These are phyloP conservation scores for Alternaria dauci DNA, from an alignment of 2,329 filamentous ascomycete species.

Conservation along the genomic window DNA sequence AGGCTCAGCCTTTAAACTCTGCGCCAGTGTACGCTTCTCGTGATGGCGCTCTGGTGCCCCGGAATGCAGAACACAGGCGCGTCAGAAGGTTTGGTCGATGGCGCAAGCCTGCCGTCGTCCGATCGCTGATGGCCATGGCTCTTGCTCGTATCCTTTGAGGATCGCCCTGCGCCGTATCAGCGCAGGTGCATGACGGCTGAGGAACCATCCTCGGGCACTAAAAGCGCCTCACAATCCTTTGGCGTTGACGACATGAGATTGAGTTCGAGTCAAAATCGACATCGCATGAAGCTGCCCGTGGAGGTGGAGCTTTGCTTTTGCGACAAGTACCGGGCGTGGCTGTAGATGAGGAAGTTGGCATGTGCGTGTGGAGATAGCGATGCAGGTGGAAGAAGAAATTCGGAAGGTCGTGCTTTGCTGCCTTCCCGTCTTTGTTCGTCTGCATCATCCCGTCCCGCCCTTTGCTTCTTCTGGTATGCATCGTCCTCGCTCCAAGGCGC, in stretches of 20 bases:
- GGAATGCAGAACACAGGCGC: conserved; percentile 4
- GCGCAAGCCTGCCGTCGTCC: conserved; percentile 30
- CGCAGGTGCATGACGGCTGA: conserved; percentile 23
- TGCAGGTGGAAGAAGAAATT: conserved; percentile 14
- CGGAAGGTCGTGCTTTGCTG: conserved; percentile 4
- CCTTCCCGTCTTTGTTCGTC: conserved; percentile 18
- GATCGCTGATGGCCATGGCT: conserved; percentile 28
- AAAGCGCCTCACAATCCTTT: conserved; percentile 44
- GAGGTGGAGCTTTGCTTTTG: conserved; percentile 13
- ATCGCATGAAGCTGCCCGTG: conserved; percentile 15
- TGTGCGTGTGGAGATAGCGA: conserved; percentile 21
- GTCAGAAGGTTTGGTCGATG: conserved; percentile 25
- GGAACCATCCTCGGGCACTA: conserved; percentile 38
- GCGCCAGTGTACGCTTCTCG: conserved; percentile 23
- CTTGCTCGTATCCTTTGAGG: conserved; percentile 23
- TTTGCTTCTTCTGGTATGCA: conserved; percentile 19
- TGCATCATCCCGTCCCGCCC: conserved; percentile 15
- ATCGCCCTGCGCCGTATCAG: conserved; percentile 17
- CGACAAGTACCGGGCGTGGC: conserved; percentile 15
- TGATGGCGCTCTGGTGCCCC: conserved; percentile 17
- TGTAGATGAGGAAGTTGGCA: conserved; percentile 11
- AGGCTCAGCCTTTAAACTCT: conserved; percentile 11
- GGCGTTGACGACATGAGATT: conserved; percentile 26
- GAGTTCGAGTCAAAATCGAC: conserved; percentile 34
- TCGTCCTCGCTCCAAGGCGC: conserved; percentile 14